Evolutionary conservation across 192 early-diverging fungal species (phyloP).

Genomic region (Entomortierella lignicola): DNA sequence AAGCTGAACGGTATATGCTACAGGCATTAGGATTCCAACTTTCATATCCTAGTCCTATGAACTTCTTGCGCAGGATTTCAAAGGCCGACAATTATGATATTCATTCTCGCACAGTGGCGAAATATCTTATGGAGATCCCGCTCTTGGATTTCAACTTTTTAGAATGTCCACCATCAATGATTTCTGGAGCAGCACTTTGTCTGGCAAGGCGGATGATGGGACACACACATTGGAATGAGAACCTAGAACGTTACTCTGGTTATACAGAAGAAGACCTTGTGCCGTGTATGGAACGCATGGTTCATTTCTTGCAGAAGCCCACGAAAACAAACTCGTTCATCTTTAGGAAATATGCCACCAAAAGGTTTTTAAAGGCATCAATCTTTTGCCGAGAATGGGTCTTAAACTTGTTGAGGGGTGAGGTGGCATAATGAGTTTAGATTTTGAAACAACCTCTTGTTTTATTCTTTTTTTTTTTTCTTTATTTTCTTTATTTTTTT

Average conservation of each 20-base stretch:
- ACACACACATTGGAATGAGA: conserved; percentile 74
- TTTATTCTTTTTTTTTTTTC: neutral
- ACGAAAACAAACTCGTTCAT: conserved; percentile 70
- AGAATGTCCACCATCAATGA: conserved; percentile 70
- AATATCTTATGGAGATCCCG: conserved; percentile 96
- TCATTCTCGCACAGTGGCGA: conserved; percentile 91
- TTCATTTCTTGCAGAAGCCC: conserved; percentile 72
- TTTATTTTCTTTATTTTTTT: neutral
- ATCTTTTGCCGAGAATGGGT: conserved; percentile 89
- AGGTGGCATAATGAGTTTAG: neutral
- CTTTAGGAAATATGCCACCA: conserved; percentile 86
- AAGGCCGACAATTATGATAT: conserved; percentile 93
- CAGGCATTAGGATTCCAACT: conserved; percentile 88
- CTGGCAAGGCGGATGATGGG: conserved; percentile 86
- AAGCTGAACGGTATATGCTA: conserved; percentile 93
- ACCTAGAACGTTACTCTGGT: conserved; percentile 82
- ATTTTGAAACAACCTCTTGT: neutral
- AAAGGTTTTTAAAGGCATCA: conserved; percentile 84
- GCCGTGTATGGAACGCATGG: conserved; percentile 73
- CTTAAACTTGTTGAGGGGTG: neutral
- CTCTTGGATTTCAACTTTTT: conserved; percentile 89
- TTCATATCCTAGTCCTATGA: conserved; percentile 91
- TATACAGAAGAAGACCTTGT: conserved; percentile 79
- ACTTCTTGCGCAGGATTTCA: conserved; percentile 88
- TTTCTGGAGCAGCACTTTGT: conserved; percentile 84